These are phyloP conservation scores for Nannochloropsis gaditana DNA, from an alignment of 108 stramenopile genomes.

Conservation along the genomic window DNA sequence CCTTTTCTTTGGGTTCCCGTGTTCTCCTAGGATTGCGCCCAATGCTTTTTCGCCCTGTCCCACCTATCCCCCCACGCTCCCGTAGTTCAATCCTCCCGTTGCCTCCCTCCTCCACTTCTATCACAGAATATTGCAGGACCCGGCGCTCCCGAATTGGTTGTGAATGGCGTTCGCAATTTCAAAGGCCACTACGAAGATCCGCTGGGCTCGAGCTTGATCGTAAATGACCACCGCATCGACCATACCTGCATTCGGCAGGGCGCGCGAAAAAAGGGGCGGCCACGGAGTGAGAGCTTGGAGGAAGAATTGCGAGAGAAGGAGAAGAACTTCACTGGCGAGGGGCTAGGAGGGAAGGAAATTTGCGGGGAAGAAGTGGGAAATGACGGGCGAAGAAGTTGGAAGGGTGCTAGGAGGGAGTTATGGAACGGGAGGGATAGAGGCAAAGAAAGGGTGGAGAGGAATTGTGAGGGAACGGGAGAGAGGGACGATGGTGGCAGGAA, in stretches of 20 bases:
- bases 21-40: too few species aligned
- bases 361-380: neutral
- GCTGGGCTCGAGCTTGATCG: neutral
- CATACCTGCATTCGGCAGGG: neutral
- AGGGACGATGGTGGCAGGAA: neutral
- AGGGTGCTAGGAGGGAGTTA: neutral
- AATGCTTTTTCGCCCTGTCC: too few species aligned
- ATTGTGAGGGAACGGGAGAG: neutral
- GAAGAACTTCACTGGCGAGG: neutral
- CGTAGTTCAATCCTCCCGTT: neutral
- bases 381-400: neutral
- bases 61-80: too few species aligned
- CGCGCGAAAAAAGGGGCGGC: neutral
- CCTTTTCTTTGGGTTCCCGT: neutral
- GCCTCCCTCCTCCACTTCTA: neutral
- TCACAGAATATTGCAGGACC: neutral
- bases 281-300: conserved; percentile 7
- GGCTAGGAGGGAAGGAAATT: neutral
- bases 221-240: neutral
- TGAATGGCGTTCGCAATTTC: neutral
- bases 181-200: neutral
- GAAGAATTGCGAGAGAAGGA: neutral
- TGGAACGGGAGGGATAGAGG: neutral
- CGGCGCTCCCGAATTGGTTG: neutral
- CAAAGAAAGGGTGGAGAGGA: neutral